phyloP scores from a whole-genome alignment of 2,329 filamentous ascomycete species.

The Fonsecaea erecta region DNA sequence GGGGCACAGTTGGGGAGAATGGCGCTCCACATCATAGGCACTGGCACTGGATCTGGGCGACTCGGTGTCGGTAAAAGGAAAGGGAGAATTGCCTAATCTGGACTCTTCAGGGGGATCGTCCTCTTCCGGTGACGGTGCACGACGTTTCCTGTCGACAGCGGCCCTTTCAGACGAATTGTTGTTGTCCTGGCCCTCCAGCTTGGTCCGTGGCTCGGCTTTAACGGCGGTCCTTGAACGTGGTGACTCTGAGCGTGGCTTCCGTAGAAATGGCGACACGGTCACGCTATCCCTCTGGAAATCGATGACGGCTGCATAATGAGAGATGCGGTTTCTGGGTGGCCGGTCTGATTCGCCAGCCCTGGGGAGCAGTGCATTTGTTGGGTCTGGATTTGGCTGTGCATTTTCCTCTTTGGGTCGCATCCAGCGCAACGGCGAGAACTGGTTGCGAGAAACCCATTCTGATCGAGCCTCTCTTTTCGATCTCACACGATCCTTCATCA shows the following conservation, averaged over 20 bases:
- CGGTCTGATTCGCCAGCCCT: constrained; percentile 12
- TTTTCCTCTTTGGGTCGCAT: constrained; percentile 30
- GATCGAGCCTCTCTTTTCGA: constrained; percentile 30
- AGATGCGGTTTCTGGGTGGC: constrained; percentile 1
- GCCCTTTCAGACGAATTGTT: constrained; percentile 12
- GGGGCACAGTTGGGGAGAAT: neutral
- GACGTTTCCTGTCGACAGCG: neutral
- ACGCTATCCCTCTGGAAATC: constrained; percentile 25
- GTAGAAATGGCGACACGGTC: constrained; percentile 6
- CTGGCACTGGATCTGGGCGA: constrained; percentile 2
- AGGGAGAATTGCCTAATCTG: constrained; percentile 10
- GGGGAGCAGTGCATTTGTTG: neutral
- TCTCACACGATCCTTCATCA: constrained; percentile 31
- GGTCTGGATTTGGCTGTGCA: constrained; percentile 12
- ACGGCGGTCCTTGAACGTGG: neutral
- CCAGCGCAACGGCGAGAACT: constrained; percentile 29
- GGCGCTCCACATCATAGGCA: neutral
- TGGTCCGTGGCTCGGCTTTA: neutral
- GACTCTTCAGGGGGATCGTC: neutral
- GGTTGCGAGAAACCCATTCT: constrained; percentile 31
- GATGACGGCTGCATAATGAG: constrained; percentile 25
- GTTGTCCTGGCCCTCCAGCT: constrained; percentile 3
- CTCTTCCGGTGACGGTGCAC: neutral
- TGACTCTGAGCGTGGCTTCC: constrained; percentile 13
- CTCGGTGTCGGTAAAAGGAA: constrained; percentile 8